Base-by-base conservation (phyloP, 148 eudicot species). In the Arbutus unedo region DNA sequence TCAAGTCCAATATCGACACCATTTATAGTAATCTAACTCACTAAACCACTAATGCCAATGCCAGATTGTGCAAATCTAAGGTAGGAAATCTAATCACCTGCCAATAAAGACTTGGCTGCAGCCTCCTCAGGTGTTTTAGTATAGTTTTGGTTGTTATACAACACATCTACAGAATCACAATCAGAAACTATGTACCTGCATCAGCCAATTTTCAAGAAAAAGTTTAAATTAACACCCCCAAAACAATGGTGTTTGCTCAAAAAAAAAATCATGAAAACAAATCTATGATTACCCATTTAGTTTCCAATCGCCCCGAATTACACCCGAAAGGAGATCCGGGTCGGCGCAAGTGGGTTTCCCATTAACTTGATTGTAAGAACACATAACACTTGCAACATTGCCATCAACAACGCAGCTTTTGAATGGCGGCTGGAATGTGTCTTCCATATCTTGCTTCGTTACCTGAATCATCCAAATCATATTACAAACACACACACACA, bases 101-200 rank as follows among this genome's bases (percentile, higher is more conserved):
- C 93, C 60, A 87, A 80, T 19, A 93, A 45, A 70, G 89, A 91
- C 82, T 85, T 87, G 76, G 93, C 94, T 64, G 92, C 96, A 73
- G 92, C 89, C 81, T 90, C 91, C 84, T 93, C 91, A 41, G 93
- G 96, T 50, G 91, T 91, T 75, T 89, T 87, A 7, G 92, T 89
- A 80, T 91, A 93, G 74, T 89, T 87, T 86, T 93, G 94, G 47
- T 38, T 45, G 6, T 87, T 81, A 83, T 86, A 84, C 44, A 87
- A 89, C 71, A 89, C 91, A 16, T 90, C 86, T 10, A 93, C 82
- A 11, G 96, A 91, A 83, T 89, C 85, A 87, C 94, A 93, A 78
- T 91, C 94, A 2, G 94, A 89, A 66, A 84, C 89, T 74, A 91
- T 90, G 83, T 93, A 93, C 85, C 96, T 93, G 88, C 64, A 83